Evolutionary conservation across 2,329 filamentous ascomycete genomes (phyloP).

Genomic region (Colletotrichum spaethianum): DNA sequence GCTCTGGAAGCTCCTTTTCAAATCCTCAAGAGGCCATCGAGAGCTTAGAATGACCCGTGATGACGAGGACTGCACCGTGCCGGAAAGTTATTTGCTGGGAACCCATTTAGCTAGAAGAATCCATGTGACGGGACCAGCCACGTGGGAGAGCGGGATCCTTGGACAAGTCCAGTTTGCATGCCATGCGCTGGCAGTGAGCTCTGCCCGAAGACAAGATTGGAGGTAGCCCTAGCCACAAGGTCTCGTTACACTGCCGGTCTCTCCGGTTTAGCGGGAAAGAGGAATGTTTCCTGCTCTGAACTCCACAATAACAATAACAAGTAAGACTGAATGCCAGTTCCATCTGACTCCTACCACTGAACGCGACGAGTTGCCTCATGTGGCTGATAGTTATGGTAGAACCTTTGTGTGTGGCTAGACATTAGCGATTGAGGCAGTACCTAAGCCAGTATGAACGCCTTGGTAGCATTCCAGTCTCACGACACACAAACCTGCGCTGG

Average conservation of each 20-base stretch:
- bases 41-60: too few relatives aligned
- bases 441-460: too few relatives aligned
- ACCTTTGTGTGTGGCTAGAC: slow-evolving; percentile 10
- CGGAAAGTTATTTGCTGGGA: too few relatives aligned
- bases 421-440: neutral
- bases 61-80: neutral
- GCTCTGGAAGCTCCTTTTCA: neutral
- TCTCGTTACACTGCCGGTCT: neutral
- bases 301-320: neutral
- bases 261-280: neutral
- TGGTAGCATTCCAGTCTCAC: slow-evolving; percentile 20
- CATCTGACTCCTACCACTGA: neutral
- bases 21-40: neutral
- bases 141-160: neutral
- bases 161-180: neutral
- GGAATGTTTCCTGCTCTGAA: neutral
- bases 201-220: neutral
- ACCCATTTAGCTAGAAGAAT: neutral
- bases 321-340: neutral
- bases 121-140: neutral
- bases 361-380: neutral
- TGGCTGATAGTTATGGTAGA: neutral
- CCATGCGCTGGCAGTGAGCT: neutral
- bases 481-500: neutral
- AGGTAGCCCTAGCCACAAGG: neutral